Evolutionary conservation across 208 protist species (phyloP).

Genomic region (Vickermania ingenoplastis): DNA sequence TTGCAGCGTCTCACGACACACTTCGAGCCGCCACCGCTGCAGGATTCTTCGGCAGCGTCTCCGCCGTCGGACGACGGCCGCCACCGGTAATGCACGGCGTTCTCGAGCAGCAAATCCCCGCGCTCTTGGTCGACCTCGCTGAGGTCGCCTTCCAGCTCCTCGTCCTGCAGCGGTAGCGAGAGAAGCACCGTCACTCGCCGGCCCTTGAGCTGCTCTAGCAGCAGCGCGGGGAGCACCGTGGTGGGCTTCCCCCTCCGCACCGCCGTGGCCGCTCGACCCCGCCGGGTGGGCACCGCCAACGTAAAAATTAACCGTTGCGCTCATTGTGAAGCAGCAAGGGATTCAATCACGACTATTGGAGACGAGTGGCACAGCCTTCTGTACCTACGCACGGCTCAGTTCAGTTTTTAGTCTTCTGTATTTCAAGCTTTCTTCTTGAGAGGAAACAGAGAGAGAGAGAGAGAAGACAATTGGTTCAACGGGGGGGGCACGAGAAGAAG

Average conservation of each 20-base stretch:
- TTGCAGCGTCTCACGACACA: slow-evolving; percentile 26
- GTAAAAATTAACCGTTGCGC: slow-evolving; percentile 18
- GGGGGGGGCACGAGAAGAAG: no score
- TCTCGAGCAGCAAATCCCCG: slow-evolving; percentile 56
- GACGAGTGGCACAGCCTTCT: no score
- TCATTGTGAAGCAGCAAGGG: no score
- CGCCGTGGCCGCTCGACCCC: slow-evolving; percentile 1
- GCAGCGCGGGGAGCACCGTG: slow-evolving; percentile 61
- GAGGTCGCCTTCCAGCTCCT: slow-evolving; percentile 62
- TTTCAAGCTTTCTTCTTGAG: no score
- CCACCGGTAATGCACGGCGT: slow-evolving; percentile 59
- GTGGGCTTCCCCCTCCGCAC: slow-evolving; percentile 3
- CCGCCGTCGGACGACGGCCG: slow-evolving; percentile 1
- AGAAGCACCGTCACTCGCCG: slow-evolving; percentile 68
- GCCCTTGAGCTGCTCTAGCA: slow-evolving; percentile 53
- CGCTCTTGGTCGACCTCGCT: slow-evolving; percentile 55
- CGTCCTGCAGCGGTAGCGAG: slow-evolving; percentile 14
- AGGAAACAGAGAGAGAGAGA: background rate
- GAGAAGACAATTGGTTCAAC: slow-evolving; percentile 6
- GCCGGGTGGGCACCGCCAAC: background rate
- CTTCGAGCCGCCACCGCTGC: slow-evolving; percentile 1
- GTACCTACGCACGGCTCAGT: no score
- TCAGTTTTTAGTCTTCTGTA: no score
- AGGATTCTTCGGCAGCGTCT: background rate
- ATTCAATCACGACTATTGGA: no score